phyloP scores from a whole-genome alignment of 768 basidiomycete genomes.

The Lyophyllum semitale region DNA sequence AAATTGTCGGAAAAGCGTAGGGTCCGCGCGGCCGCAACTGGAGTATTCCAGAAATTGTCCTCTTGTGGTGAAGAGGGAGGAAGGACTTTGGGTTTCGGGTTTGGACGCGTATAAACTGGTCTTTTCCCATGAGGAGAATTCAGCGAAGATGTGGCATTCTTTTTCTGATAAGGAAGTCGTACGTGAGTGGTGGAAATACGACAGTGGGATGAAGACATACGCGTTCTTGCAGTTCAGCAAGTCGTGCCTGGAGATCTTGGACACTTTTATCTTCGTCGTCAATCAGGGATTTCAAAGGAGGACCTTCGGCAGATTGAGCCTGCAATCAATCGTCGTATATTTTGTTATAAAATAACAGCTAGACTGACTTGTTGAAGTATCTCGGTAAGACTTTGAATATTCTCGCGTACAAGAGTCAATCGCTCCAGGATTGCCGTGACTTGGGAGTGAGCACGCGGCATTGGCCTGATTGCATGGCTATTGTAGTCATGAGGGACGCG shows the following conservation, averaged over 20 bases:
- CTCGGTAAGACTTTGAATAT: slow-evolving; percentile 34
- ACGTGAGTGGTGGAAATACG: background rate
- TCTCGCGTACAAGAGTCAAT: slow-evolving; percentile 37
- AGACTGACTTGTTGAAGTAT: slow-evolving; percentile 33
- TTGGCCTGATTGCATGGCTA: slow-evolving; percentile 46
- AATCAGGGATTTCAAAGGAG: slow-evolving; percentile 34
- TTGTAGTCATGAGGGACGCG: slow-evolving; percentile 7
- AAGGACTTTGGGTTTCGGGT: slow-evolving; percentile 18
- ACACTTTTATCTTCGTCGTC: slow-evolving; percentile 46
- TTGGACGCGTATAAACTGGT: slow-evolving; percentile 8
- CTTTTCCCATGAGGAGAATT: slow-evolving; percentile 5
- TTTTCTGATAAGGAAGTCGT: slow-evolving; percentile 22
- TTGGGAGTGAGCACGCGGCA: slow-evolving; percentile 52
- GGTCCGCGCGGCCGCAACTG: slow-evolving; percentile 52
- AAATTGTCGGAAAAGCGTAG: slow-evolving; percentile 67
- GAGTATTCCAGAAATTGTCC: slow-evolving; percentile 66
- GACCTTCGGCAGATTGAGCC: slow-evolving; percentile 24
- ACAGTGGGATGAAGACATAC: slow-evolving; percentile 23
- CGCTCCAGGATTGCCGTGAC: slow-evolving; percentile 43
- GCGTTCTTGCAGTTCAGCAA: slow-evolving; percentile 42
- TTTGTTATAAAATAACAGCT: background rate
- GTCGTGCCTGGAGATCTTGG: slow-evolving; percentile 35
- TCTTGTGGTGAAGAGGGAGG: slow-evolving; percentile 42
- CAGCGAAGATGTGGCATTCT: slow-evolving; percentile 2
- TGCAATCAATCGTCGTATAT: slow-evolving; percentile 18